Evolutionary conservation across 2,329 filamentous ascomycete species (phyloP).

Genomic region (Pestalotiopsis sp.): DNA sequence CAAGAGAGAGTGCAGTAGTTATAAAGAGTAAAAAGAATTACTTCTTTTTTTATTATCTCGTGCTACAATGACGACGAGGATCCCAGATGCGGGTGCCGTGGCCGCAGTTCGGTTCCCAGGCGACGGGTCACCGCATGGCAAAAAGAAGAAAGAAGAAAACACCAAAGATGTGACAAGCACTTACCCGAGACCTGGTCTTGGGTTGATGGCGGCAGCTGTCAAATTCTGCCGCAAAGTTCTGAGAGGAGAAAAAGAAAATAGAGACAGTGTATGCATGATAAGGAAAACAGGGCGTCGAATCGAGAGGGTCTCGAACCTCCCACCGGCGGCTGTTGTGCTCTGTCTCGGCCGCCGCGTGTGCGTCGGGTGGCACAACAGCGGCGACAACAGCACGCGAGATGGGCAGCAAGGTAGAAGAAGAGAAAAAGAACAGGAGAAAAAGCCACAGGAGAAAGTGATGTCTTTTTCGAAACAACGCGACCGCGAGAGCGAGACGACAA

Average conservation of each 20-base stretch:
- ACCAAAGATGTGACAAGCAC: not conserved
- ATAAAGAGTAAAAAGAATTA: not conserved
- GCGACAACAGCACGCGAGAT: too few relatives aligned
- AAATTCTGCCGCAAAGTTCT: not conserved
- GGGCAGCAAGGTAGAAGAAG: not conserved
- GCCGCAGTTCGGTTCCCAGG: not conserved
- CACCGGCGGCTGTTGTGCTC: not conserved
- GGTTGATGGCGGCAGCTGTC: slow-evolving; percentile 7
- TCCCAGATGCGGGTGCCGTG: not conserved
- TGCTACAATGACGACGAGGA: not conserved
- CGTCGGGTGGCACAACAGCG: not conserved
- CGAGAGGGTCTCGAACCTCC: not conserved
- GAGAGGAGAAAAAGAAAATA: not conserved
- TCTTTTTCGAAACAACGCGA: not conserved
- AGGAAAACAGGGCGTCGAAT: not conserved
- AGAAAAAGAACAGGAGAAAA: not conserved
- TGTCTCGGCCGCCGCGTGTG: not conserved
- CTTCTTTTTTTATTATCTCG: not conserved
- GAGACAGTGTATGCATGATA: not conserved
- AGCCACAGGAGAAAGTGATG: not conserved
- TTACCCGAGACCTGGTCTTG: not conserved
- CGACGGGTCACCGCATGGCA: not conserved
- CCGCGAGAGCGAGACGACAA: not conserved
- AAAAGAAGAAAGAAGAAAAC: not conserved
- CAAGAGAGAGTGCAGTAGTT: not conserved